Conservation (phyloP, 1,284 basidiomycete species). For the Earliella scabrosa region DNA sequence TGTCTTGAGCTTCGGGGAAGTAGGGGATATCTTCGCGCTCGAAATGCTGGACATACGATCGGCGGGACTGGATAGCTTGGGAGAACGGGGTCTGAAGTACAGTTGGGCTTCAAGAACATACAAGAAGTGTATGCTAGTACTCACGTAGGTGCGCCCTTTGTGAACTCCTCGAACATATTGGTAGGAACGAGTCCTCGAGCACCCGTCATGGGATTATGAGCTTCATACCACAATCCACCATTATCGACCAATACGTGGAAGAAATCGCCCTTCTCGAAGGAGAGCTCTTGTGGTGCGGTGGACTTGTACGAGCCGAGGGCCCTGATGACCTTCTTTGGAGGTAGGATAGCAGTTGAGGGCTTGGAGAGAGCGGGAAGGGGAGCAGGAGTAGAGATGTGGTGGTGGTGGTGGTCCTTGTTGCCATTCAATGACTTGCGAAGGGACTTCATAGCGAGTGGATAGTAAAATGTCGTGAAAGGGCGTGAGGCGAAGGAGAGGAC, state of each 20-base stretch:
- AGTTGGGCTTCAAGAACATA: neutral
- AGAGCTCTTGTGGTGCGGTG: conserved; percentile 83
- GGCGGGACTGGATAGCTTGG: conserved; percentile 16
- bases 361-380: conserved; percentile 69
- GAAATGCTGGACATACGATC: conserved; percentile 33
- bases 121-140: conserved; percentile 32
- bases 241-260: conserved; percentile 87
- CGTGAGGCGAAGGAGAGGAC: conserved; percentile 33
- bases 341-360: conserved; percentile 71
- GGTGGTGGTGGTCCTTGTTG: conserved; percentile 58
- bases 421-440: conserved; percentile 84
- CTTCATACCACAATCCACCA: conserved; percentile 77
- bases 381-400: conserved; percentile 71
- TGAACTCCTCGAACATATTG: conserved; percentile 86
- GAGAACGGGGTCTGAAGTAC: conserved; percentile 22
- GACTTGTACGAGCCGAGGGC: conserved; percentile 77
- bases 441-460: conserved; percentile 70
- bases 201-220: conserved; percentile 90
- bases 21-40: conserved; percentile 13
- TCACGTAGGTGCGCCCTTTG: conserved; percentile 70
- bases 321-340: conserved; percentile 95
- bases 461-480: conserved; percentile 37
- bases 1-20: conserved; percentile 56
- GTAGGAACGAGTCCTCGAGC: conserved; percentile 92
- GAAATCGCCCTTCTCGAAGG: conserved; percentile 95